These are phyloP conservation scores for Rubroshorea leprosula DNA, from an alignment of 345 rosid genomes.

Conservation along the genomic window DNA sequence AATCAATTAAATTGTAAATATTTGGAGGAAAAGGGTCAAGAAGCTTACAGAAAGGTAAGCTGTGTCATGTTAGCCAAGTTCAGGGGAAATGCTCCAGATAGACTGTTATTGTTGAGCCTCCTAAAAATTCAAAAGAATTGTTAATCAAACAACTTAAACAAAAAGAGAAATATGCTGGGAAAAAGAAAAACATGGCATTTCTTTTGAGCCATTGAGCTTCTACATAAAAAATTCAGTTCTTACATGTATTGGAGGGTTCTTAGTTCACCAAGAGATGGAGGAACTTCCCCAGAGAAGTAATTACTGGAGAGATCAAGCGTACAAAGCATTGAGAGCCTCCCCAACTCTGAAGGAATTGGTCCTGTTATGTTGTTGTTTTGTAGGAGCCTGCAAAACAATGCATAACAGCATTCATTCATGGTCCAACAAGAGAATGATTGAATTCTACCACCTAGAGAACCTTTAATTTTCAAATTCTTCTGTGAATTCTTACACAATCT, in stretches of 20 bases:
- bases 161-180: neutral
- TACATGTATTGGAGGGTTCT: slow-evolving; percentile 80
- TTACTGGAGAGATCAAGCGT: slow-evolving; percentile 92
- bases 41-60: slow-evolving; percentile 78
- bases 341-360: slow-evolving; percentile 63
- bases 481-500: slow-evolving; percentile 55
- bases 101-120: slow-evolving; percentile 91
- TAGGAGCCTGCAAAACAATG: slow-evolving; percentile 44
- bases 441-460: neutral
- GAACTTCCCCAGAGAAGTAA: slow-evolving; percentile 62
- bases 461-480: neutral
- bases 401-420: neutral
- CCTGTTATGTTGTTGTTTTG: slow-evolving; percentile 98
- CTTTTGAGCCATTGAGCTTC: neutral
- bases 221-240: slow-evolving; percentile 17
- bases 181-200: neutral
- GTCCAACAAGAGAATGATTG: neutral
- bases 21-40: slow-evolving; percentile 1
- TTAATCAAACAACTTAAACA: slow-evolving; percentile 3
- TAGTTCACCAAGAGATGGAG: slow-evolving; percentile 56
- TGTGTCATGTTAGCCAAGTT: slow-evolving; percentile 82
- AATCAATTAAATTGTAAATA: neutral
- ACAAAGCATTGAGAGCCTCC: slow-evolving; percentile 63
- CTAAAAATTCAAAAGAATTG: slow-evolving; percentile 29
- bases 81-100: slow-evolving; percentile 60